A percentile compares a stretch with the other conserved stretches of the same genome.
phyloP scores from a whole-genome alignment of 2,329 filamentous ascomycete species.

The Xylariaceae sp. region DNA sequence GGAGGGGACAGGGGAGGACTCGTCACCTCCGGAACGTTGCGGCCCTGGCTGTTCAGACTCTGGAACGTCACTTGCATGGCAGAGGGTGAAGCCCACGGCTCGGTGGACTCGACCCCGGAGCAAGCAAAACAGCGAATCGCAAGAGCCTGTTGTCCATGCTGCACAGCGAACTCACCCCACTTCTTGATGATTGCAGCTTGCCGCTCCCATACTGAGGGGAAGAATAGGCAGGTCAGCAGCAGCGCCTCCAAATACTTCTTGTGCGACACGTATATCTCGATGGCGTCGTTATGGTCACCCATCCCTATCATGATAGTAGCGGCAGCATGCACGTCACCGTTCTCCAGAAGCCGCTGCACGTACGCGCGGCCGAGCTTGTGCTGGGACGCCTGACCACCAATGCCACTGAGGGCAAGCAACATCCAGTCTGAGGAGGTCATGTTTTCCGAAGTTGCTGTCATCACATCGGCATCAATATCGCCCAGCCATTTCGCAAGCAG shows the following conservation, averaged over 20 bases:
- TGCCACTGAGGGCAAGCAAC: slow-evolving; percentile 83
- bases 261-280: slow-evolving; percentile 92
- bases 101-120: slow-evolving; percentile 75
- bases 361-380: slow-evolving; percentile 89
- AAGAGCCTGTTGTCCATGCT: slow-evolving; percentile 79
- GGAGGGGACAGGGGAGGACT: slow-evolving; percentile 73
- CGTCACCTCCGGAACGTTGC: slow-evolving; percentile 53
- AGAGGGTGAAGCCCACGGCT: slow-evolving; percentile 83
- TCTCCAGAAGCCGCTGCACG: slow-evolving; percentile 82
- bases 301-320: slow-evolving; percentile 90
- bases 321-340: slow-evolving; percentile 84
- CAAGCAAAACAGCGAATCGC: slow-evolving; percentile 93
- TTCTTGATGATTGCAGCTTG: slow-evolving; percentile 83
- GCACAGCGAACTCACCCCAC: slow-evolving; percentile 90
- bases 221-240: slow-evolving; percentile 76
- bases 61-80: slow-evolving; percentile 58
- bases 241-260: slow-evolving; percentile 90
- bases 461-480: slow-evolving; percentile 73
- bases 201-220: slow-evolving; percentile 83
- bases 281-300: slow-evolving; percentile 87
- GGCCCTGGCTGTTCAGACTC: slow-evolving; percentile 33
- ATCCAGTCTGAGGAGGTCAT: slow-evolving; percentile 97
- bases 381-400: slow-evolving; percentile 71
- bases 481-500: slow-evolving; percentile 90
- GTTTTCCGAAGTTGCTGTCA: slow-evolving; percentile 74